Evolutionary conservation across 108 stramenopile species (phyloP).

Genomic region (Craspedostauros australis): DNA sequence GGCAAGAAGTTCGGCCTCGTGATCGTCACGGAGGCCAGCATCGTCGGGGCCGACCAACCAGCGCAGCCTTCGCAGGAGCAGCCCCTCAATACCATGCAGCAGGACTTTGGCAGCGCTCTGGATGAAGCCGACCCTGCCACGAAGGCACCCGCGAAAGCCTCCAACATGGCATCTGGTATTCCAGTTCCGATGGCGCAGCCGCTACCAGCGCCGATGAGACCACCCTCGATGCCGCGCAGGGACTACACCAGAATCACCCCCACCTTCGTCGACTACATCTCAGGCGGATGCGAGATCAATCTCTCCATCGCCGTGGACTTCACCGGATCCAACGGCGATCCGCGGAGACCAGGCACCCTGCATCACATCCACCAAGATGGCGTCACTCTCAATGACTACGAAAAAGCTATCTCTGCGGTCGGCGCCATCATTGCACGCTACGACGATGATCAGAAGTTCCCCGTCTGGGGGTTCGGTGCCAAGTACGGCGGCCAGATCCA

Average conservation of each 20-base stretch:
- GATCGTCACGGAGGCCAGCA: conserved; percentile 6
- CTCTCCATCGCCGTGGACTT: conserved; percentile 85
- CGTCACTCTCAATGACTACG: conserved; percentile 66
- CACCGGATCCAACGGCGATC: conserved; percentile 87
- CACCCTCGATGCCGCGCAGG: neutral
- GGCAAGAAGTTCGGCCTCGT: conserved; percentile 8
- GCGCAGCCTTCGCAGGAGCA: too few relatives aligned
- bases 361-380: conserved; percentile 64
- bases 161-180: neutral
- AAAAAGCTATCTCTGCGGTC: conserved; percentile 66
- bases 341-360: conserved; percentile 66
- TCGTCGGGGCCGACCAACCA: neutral
- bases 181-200: neutral
- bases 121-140: neutral
- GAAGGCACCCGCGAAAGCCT: neutral
- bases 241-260: conserved; percentile 10
- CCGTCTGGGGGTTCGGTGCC: conserved; percentile 86
- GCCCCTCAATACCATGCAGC: neutral
- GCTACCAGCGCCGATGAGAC: conserved; percentile 1
- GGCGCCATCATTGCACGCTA: conserved; percentile 68
- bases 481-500: conserved; percentile 70
- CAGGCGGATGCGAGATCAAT: conserved; percentile 58
- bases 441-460: conserved; percentile 80
- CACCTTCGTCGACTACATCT: conserved; percentile 62
- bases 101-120: neutral